Base-by-base conservation (phyloP, 768 basidiomycete genomes). In the Mrakia frigida region DNA sequence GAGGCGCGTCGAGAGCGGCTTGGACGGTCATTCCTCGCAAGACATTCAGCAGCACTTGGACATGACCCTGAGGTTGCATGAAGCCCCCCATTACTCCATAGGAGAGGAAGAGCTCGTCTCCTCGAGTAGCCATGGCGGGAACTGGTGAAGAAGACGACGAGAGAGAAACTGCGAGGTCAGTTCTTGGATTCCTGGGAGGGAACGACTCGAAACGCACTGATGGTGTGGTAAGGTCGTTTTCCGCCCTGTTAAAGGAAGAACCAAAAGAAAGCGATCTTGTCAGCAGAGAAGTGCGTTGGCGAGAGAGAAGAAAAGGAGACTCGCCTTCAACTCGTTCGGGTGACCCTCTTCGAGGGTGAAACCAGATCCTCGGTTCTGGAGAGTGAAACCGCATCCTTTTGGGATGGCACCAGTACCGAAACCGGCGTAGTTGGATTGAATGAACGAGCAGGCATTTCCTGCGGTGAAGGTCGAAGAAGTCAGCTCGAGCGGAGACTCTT, bases 11-110 rank as follows among this genome's bases (percentile, higher is more conserved):
- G 52, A 99, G 88, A 21, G 94, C 92, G 4, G 92, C 89, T 84
- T 99, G 97, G 0, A 89, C 87, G 2, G 90, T 91, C 82, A 89
- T 92, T 2, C 95, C 95, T 65, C 94, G 88, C 37, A 98, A 87
- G 71, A 97, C 87, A 81, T 94, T 97, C 39, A 98, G 84, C 35
- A 98, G 86, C 10, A 98, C 94, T 84, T 99, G 97, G 5, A 98
- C 88, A 80, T 98, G 96, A 0, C 97, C 95, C 86, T 96, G 94
- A 1, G 96, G 96, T 88, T 97, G 84, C 82, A 83, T 94, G 83
- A 88, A 93, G 1, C 91, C 80, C 25, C 80, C 80, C 80, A 80
- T 80, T 23, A 79, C 79, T 2, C 81, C 82, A 78, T 91, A 96
- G 70, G 89, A 89, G 79, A 97, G 83, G 85, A 95, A 95, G 5